phyloP scores from a whole-genome alignment of 768 basidiomycete species.

The Auriscalpium microsporum region DNA sequence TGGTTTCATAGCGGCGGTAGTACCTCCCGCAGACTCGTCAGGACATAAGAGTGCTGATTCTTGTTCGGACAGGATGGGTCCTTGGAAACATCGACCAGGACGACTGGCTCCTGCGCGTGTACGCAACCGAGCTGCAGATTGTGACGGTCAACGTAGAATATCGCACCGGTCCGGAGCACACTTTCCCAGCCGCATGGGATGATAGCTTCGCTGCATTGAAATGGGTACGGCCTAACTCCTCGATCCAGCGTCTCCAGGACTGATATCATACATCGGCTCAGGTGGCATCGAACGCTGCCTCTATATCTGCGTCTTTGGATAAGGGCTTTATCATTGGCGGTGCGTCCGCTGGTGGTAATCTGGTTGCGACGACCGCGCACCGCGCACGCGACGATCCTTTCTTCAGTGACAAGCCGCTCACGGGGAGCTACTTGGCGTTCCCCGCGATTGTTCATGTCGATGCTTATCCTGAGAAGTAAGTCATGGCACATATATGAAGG shows the following conservation, averaged over 20 bases:
- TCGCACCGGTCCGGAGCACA: neutral
- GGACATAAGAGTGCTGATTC: neutral
- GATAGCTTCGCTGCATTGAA: neutral
- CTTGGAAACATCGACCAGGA: neutral
- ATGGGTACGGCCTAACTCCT: neutral
- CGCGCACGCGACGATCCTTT: neutral
- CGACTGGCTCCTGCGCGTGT: neutral
- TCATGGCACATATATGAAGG: neutral
- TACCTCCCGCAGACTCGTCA: neutral
- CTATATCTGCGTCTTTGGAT: neutral
- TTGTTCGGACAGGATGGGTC: neutral
- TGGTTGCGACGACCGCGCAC: neutral
- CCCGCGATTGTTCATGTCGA: neutral
- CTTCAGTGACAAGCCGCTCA: neutral
- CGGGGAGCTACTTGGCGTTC: neutral
- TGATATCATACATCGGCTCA: neutral
- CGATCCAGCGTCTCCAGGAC: too few species aligned
- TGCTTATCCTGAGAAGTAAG: neutral
- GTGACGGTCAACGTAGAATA: neutral
- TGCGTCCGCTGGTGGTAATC: neutral
- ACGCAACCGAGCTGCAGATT: neutral
- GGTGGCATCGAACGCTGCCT: neutral
- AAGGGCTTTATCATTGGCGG: neutral
- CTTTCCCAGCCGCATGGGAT: neutral
- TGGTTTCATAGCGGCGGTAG: slow-evolving; percentile 9